Base-by-base conservation (phyloP, 2,329 filamentous ascomycete genomes). In the Cladosporium sp. region DNA sequence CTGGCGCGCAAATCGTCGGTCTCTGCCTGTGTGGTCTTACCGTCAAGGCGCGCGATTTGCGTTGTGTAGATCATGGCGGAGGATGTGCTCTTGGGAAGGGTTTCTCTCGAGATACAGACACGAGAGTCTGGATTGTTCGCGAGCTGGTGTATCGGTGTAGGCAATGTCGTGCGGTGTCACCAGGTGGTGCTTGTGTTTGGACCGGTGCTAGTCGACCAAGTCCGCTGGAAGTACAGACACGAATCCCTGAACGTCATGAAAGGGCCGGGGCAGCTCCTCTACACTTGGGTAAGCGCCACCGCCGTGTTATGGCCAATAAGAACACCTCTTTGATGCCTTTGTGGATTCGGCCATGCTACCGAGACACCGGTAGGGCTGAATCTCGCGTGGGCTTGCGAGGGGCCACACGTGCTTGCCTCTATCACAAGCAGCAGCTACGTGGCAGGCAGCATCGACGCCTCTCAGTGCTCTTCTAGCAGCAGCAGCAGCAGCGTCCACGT, bases 41-140 rank as follows among this genome's bases (percentile, higher is more conserved):
- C 93, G 78, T 97, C 94, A 54, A 97, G 84, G 76, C 94, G 84
- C 65, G 91, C 88, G 78, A 99, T 96, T 78, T 96, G 90, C 55
- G 93, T 99, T 69, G 92, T 69, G 64, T 69, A 73, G 55, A 74
- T 74, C 69, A 72, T 72, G 28, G 39, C 60, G 51, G 25, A 17
- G 28, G 39, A 60, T 43, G 17, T 11, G 14, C 42, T 7, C 42
- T 5, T 5, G n/a, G 25, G n/a, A 7, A 28, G 20, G 15, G 19
- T 19, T 45, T 45, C 22, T 25, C 42, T 45, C 22, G 12, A 45
- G 22, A 17, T 9, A 38, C n/a, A 38, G 30, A 30, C 9, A 20
- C 17, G 34, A 37, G 12, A 22, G 34, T 38, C n/a, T 15, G 19
- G 2, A 17, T 20, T 6, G 5, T 25, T 9, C 17, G 49, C 49